These are phyloP conservation scores for Ramaria sp. DNA, from an alignment of 768 basidiomycete species.

Conservation along the genomic window DNA sequence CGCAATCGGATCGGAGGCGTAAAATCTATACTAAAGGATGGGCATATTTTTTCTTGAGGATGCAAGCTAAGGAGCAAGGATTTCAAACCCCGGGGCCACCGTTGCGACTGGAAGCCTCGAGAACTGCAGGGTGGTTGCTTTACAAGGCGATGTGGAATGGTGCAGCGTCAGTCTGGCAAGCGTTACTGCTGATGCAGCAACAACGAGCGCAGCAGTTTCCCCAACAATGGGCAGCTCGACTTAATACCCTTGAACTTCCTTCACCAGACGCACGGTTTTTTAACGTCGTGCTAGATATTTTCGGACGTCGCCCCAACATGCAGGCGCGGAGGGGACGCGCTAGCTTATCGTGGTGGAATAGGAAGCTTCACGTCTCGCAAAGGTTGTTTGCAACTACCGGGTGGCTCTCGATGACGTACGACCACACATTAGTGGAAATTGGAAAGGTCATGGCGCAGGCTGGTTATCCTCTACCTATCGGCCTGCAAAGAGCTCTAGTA, in stretches of 20 bases:
- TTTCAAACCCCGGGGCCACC: constrained; percentile 13
- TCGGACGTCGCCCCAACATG: constrained; percentile 19
- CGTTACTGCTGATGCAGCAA: background rate
- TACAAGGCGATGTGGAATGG: constrained; percentile 28
- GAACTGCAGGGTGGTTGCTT: constrained; percentile 20
- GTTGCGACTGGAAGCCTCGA: constrained; percentile 14
- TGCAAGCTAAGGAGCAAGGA: constrained; percentile 4
- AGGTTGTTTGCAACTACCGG: background rate
- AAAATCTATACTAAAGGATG: constrained; percentile 24
- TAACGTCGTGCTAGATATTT: constrained; percentile 46
- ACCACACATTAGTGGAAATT: constrained; percentile 5
- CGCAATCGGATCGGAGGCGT: constrained; percentile 12
- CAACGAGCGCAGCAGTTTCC: background rate
- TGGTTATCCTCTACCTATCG: constrained; percentile 7
- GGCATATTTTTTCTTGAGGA: constrained; percentile 22
- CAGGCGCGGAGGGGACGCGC: background rate
- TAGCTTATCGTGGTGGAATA: background rate
- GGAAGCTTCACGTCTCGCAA: background rate
- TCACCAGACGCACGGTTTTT: constrained; percentile 56
- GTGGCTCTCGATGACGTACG: background rate
- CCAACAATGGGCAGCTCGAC: constrained; percentile 8
- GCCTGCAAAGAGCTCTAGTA: background rate
- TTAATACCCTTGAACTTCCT: constrained; percentile 24
- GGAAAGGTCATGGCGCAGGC: constrained; percentile 2
- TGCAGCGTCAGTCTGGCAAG: constrained; percentile 16